Base-by-base conservation (phyloP, 2,329 filamentous ascomycete species). In the Didymella segeticola region DNA sequence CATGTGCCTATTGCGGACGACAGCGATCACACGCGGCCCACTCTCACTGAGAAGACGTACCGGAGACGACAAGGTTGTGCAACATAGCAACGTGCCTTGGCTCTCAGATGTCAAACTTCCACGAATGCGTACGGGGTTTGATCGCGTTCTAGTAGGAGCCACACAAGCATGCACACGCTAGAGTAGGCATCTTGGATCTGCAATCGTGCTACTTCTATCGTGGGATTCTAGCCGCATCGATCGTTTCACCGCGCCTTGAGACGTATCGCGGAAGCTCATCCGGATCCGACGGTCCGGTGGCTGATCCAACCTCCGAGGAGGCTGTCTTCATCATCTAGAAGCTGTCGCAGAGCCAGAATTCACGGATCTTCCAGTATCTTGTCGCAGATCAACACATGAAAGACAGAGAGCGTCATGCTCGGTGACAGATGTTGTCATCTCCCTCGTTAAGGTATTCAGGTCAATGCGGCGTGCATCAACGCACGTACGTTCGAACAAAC, bases 1-100 rank as follows among this genome's bases (percentile, higher is more conserved):
- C 30, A 47, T 20, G 43, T 53, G 43, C 43, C 10, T 26, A 47
- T 42, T 26, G 43, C 37, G 30, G 17, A 25, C 15, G 36, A 30
- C 9, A 34, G 27, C 15, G 29, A 41, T 42, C 25, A 42, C 29
- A 25, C 31, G 14, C 38, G 38, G 15, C 22, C 30, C 30, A 26
- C 11, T 26, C 10, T 26, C 5, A 19, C 11, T 23, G 2, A 33
- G 3, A 26, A 14, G 14, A 23, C 17, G 14, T 22, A 27, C 36
- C 20, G 25, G 31, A 19, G n/a, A 29, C 33, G 14, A 25, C 33
- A 11, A 41, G n/a, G 10, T 36, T 12, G 11, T 15, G 20, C 3
- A 27, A 27, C 19, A 14, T n/a, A 15, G 8, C 15, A 36, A 15
- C 3, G 29, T n/a, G 22, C 12, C 22, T 27, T 41, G 17, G 22